These are phyloP conservation scores for Trypanosoma congolense DNA, from an alignment of 208 protist genomes.

Conservation along the genomic window DNA sequence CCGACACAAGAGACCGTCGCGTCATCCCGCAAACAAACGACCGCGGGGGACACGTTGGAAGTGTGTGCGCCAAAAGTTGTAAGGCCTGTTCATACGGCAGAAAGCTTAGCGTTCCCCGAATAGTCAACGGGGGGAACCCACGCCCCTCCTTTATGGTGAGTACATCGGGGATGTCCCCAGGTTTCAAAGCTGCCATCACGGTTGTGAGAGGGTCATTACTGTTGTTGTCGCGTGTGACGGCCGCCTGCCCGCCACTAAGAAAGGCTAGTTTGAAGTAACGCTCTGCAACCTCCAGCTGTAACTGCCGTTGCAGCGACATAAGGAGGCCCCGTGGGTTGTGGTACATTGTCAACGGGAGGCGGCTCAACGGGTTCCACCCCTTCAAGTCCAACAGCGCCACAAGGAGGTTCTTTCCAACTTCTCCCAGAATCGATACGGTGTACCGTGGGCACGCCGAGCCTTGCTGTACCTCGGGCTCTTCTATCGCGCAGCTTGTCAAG, in stretches of 20 bases:
- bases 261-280: constrained; percentile 60
- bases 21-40: constrained; percentile 36
- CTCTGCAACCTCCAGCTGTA: constrained; percentile 73
- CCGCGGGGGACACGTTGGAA: constrained; percentile 50
- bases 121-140: constrained; percentile 53
- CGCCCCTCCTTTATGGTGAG: constrained; percentile 57
- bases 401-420: constrained; percentile 75
- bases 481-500: constrained; percentile 25
- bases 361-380: constrained; percentile 68
- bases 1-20: background rate
- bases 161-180: constrained; percentile 51
- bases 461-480: constrained; percentile 27
- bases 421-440: constrained; percentile 53
- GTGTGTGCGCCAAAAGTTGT: constrained; percentile 54
- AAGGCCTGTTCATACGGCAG: constrained; percentile 43
- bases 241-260: constrained; percentile 31
- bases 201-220: constrained; percentile 15
- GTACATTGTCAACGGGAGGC: constrained; percentile 51
- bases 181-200: constrained; percentile 38
- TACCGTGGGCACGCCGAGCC: constrained; percentile 32
- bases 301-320: constrained; percentile 64
- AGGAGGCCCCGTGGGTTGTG: constrained; percentile 50
- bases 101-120: constrained; percentile 47
- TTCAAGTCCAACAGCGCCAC: constrained; percentile 79
- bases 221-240: constrained; percentile 7